Evolutionary conservation across 805 yeast species (phyloP).

Genomic region (Yamadazyma kitorensis): DNA sequence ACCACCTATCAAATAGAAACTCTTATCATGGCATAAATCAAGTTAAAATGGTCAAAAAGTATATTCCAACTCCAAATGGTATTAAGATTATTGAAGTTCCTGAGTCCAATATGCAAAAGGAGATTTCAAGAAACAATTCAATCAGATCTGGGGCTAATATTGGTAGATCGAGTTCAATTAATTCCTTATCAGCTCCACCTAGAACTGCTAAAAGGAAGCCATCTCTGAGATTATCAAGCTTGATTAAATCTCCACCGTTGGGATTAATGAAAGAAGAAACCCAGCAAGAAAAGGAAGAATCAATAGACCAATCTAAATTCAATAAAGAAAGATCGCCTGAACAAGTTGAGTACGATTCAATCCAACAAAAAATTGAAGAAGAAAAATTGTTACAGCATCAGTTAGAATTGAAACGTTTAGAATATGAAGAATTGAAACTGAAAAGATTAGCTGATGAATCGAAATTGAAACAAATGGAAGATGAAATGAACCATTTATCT

Average conservation of each 20-base stretch:
- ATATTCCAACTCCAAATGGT: slow-evolving; percentile 74
- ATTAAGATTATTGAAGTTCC: slow-evolving; percentile 70
- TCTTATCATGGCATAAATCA: slow-evolving; percentile 5
- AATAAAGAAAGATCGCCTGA: slow-evolving; percentile 14
- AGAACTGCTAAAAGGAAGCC: slow-evolving; percentile 10
- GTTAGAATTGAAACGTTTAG: slow-evolving; percentile 35
- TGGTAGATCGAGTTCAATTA: slow-evolving; percentile 23
- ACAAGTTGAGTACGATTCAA: slow-evolving; percentile 25
- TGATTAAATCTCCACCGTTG: slow-evolving; percentile 9
- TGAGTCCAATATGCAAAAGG: slow-evolving; percentile 36
- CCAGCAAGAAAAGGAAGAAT: background rate
- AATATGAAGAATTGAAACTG: slow-evolving; percentile 31
- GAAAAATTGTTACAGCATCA: slow-evolving; percentile 38
- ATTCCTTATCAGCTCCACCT: slow-evolving; percentile 8
- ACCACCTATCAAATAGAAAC: slow-evolving; percentile 5
- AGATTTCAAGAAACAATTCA: slow-evolving; percentile 39
- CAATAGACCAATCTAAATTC: slow-evolving; percentile 6
- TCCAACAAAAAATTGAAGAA: slow-evolving; percentile 34
- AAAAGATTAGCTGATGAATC: slow-evolving; percentile 28
- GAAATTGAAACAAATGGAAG: slow-evolving; percentile 14
- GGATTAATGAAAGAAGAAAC: slow-evolving; percentile 8
- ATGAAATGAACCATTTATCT: slow-evolving; percentile 2
- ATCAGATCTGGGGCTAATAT: slow-evolving; percentile 29
- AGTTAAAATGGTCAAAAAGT: slow-evolving; percentile 56
- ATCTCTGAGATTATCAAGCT: slow-evolving; percentile 22